Evolutionary conservation across 106 monocot species (phyloP).

Genomic region (Apostasia shenzhenica): DNA sequence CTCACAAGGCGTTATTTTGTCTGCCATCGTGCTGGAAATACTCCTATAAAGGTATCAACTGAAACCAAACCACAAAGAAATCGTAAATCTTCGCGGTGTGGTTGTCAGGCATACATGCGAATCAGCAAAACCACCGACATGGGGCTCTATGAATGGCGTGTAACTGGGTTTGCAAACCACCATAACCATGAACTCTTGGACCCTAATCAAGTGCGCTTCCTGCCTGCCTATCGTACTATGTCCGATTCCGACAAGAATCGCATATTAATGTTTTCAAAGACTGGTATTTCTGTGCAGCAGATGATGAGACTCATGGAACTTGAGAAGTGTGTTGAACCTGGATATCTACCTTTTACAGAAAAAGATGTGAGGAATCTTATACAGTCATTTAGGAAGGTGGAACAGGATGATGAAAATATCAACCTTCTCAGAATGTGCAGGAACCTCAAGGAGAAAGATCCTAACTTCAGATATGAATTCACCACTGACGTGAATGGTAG

Average conservation of each 20-base stretch:
- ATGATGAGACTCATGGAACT: constrained; percentile 87
- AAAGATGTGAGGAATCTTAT: constrained; percentile 92
- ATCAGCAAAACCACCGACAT: constrained; percentile 46
- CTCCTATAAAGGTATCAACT: constrained; percentile 45
- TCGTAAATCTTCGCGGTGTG: constrained; percentile 77
- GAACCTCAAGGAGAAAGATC: constrained; percentile 59
- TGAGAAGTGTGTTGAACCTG: constrained; percentile 67
- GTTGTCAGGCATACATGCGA: constrained; percentile 78
- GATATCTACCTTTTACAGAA: constrained; percentile 74
- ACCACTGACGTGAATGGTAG: constrained; percentile 38
- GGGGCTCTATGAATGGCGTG: constrained; percentile 58
- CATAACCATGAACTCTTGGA: constrained; percentile 87
- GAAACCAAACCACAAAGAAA: constrained; percentile 70
- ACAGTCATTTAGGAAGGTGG: constrained; percentile 58
- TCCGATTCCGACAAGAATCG: constrained; percentile 63
- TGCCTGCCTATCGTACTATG: constrained; percentile 73
- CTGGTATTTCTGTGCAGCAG: constrained; percentile 84
- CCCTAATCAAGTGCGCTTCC: constrained; percentile 71
- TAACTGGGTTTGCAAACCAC: constrained; percentile 70
- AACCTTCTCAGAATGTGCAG: constrained; percentile 76
- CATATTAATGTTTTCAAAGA: constrained; percentile 75
- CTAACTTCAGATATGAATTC: constrained; percentile 67
- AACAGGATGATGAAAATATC: constrained; percentile 52
- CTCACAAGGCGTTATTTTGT: constrained; percentile 77
- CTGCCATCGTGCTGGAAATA: constrained; percentile 83